Percentiles rank a stretch among this genome's conserved stretches.
phyloP scores from a whole-genome alignment of 805 yeast genomes.

The Teunomyces aglyptinius region DNA sequence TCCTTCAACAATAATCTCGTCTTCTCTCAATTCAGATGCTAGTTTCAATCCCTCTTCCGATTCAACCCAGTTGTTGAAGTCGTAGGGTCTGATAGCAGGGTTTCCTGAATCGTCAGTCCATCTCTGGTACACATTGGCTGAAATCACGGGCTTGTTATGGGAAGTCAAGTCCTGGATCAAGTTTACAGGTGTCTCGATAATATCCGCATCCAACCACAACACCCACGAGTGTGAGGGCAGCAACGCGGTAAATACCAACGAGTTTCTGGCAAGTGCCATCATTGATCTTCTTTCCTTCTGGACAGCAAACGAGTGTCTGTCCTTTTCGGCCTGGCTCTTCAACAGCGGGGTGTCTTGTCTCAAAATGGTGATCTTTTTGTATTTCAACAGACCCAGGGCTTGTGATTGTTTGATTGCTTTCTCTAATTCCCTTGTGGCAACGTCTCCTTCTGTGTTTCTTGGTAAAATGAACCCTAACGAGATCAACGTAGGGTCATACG shows the following conservation, averaged over 20 bases:
- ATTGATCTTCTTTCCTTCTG: slow-evolving; percentile 86
- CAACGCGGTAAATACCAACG: slow-evolving; percentile 81
- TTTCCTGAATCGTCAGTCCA: slow-evolving; percentile 58
- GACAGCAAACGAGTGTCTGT: slow-evolving; percentile 80
- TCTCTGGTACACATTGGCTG: slow-evolving; percentile 93
- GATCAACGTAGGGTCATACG: slow-evolving; percentile 80
- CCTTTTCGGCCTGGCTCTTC: slow-evolving; percentile 74
- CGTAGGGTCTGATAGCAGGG: slow-evolving; percentile 79
- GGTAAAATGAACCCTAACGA: slow-evolving; percentile 94
- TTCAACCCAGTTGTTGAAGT: slow-evolving; percentile 94
- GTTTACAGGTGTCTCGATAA: slow-evolving; percentile 81
- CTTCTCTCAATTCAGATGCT: slow-evolving; percentile 72
- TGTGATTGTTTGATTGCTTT: slow-evolving; percentile 72
- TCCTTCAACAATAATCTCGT: slow-evolving; percentile 94
- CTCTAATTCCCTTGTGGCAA: slow-evolving; percentile 69
- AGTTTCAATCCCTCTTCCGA: slow-evolving; percentile 74
- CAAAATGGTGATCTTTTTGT: slow-evolving; percentile 79
- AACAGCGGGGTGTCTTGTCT: slow-evolving; percentile 87
- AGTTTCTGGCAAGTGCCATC: slow-evolving; percentile 95
- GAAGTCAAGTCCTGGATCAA: slow-evolving; percentile 82
- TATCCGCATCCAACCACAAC: slow-evolving; percentile 94
- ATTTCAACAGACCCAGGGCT: slow-evolving; percentile 57
- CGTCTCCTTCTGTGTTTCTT: slow-evolving; percentile 76
- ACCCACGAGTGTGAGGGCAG: slow-evolving; percentile 94
- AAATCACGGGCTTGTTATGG: slow-evolving; percentile 83